Evolutionary conservation across 1,139 yeast genomes (phyloP), one percentile per base, ranked within the genome.

Genomic region (Zygoascus sp.): DNA sequence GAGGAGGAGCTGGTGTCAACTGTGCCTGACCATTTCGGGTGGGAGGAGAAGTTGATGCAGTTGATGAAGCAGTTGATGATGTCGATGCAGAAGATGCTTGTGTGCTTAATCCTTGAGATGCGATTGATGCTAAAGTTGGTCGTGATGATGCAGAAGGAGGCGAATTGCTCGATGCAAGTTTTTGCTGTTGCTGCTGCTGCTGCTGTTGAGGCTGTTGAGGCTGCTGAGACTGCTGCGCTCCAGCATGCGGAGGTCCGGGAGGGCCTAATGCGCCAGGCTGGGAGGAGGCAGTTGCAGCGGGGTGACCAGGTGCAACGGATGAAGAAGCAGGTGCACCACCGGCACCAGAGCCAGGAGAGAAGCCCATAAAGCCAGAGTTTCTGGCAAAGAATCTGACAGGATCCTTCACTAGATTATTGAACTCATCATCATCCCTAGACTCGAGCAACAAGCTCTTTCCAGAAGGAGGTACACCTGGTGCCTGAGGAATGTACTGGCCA

Each of bases 311-410:
- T 2, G 41, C 39, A 11, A 35, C 34, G 15, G 51, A 35, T 30
- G 36, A 7, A 20, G 40, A 15, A 40, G 40, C 38, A 32, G 50
- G 19, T 30, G 37, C 42, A 16, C 44, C 20, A 28, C 42, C 25
- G 30, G 45, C 22, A 42, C 52, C 79, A 77, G 45, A 77, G 75
- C 48, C 80, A 79, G 49, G 90, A 83, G 64, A 20, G 17, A 41
- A 37, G 23, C 44, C 41, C 40, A 40, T 39, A 36, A 36, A 40
- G 15, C 52, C 40, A 6, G 54, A 43, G 19, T 50, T 51, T 28
- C 46, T 42, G 5, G 52, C 48, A 48, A 53, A 55, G 37, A 51
- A 53, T 21, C 62, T 57, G 11, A 58, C 56, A 4, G 66, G 63
- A 42, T 60, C 65, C 40, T 60, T 61, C 20, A 62, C 66, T 40